phyloP scores from a whole-genome alignment of 768 basidiomycete genomes.

The Pleurotus salmoneostramineus region DNA sequence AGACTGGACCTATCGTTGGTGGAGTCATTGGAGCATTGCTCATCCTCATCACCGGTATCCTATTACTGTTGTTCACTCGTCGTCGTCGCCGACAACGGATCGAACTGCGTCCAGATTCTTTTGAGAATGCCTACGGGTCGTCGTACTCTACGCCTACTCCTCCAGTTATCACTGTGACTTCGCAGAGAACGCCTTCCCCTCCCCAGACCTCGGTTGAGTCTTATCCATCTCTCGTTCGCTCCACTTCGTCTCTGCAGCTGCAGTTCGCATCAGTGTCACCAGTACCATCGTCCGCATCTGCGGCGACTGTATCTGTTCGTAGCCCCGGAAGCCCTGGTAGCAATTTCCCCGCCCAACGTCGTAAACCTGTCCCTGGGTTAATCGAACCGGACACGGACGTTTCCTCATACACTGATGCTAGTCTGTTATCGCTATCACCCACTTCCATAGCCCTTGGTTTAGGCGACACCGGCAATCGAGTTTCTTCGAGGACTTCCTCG shows the following conservation, averaged over 20 bases:
- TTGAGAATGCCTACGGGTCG: not conserved
- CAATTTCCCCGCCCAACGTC: not conserved
- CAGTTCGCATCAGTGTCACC: not conserved
- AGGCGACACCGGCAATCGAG: not conserved
- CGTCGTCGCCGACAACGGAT: slow-evolving; percentile 1
- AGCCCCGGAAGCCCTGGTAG: not conserved
- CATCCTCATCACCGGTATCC: not conserved
- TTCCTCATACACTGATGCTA: not conserved
- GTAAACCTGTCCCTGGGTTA: slow-evolving; percentile 2
- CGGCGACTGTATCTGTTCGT: not conserved
- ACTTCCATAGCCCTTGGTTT: not conserved
- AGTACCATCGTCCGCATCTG: not conserved
- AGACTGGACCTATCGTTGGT: slow-evolving; percentile 3
- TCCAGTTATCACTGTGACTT: not conserved
- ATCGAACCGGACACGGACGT: not conserved
- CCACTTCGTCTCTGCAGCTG: not conserved
- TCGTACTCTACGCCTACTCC: not conserved
- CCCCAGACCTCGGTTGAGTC: not conserved
- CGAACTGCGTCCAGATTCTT: not conserved
- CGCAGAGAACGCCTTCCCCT: not conserved
- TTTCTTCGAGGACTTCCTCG: not conserved
- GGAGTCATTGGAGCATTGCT: slow-evolving; percentile 5
- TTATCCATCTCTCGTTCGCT: not conserved
- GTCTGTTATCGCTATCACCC: not conserved
- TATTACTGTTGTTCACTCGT: slow-evolving; percentile 4